Conservation (phyloP, 768 basidiomycete species). For the Chalciporus pseudorubinellus region DNA sequence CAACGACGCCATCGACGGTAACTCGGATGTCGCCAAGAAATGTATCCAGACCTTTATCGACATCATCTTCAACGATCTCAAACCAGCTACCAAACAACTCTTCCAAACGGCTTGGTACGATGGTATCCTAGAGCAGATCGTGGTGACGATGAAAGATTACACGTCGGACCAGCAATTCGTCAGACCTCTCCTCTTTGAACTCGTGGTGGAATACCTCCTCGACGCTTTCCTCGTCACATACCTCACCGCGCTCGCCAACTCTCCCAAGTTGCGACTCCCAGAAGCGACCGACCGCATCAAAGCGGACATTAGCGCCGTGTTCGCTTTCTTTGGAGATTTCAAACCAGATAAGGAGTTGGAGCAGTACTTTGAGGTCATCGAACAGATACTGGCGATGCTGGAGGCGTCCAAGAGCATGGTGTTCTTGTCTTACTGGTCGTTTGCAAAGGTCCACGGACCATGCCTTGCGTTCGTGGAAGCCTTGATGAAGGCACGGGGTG, state of each 20-base stretch:
- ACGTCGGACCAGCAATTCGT: constrained; percentile 92
- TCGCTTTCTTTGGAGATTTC: constrained; percentile 76
- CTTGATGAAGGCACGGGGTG: constrained; percentile 84
- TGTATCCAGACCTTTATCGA: constrained; percentile 94
- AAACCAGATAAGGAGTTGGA: constrained; percentile 82
- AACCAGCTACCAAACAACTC: constrained; percentile 78
- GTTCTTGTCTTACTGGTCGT: constrained; percentile 91
- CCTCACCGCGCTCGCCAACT: constrained; percentile 80
- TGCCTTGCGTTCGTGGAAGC: constrained; percentile 90
- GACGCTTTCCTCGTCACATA: constrained; percentile 89
- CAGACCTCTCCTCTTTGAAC: constrained; percentile 86
- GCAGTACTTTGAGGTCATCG: constrained; percentile 79
- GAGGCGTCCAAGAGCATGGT: constrained; percentile 86
- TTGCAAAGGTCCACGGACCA: constrained; percentile 92
- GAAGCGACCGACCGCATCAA: constrained; percentile 80
- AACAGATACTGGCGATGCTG: constrained; percentile 76
- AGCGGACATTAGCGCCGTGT: constrained; percentile 74
- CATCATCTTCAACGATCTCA: constrained; percentile 92
- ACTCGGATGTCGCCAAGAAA: constrained; percentile 96
- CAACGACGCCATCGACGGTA: constrained; percentile 97
- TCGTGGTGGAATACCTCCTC: constrained; percentile 88
- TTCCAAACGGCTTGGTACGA: constrained; percentile 92
- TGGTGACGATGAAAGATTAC: constrained; percentile 96
- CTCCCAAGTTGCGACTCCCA: constrained; percentile 85
- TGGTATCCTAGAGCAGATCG: constrained; percentile 79